These are phyloP conservation scores for Tolypocladium album DNA, from an alignment of 2,329 filamentous ascomycete genomes.

Conservation along the genomic window DNA sequence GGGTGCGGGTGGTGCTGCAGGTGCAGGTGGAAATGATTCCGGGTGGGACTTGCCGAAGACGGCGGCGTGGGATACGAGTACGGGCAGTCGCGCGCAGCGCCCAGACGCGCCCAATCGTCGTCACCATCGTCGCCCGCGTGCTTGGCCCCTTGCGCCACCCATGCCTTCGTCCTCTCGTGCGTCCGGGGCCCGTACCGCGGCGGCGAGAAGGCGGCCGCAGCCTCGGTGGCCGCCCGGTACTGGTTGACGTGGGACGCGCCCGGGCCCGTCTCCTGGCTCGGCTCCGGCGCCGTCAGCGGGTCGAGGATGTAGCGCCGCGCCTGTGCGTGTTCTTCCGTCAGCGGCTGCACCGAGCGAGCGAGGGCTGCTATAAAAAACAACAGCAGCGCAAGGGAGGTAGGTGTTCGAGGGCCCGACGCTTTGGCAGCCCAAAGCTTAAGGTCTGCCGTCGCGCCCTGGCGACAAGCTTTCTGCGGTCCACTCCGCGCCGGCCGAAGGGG, in stretches of 20 bases:
- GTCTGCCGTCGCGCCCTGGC: not conserved
- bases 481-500: not conserved
- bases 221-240: conserved; percentile 7
- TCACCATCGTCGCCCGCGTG: not conserved
- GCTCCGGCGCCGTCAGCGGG: conserved; percentile 57
- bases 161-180: not conserved
- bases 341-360: not conserved
- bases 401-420: too few relatives aligned
- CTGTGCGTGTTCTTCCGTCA: conserved; percentile 25
- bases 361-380: not conserved
- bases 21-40: conserved; percentile 17
- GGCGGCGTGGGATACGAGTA: conserved; percentile 33
- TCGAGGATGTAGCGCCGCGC: conserved; percentile 57
- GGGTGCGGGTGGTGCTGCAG: conserved; percentile 30
- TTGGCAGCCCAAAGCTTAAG: not conserved
- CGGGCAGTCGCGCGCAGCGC: not conserved
- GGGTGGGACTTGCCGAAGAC: conserved; percentile 41
- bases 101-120: not conserved
- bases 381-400: too few relatives aligned
- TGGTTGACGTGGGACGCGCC: conserved; percentile 41
- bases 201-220: not conserved
- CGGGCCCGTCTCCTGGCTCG: conserved; percentile 56
- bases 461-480: not conserved
- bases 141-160: not conserved
- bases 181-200: not conserved